Percentiles rank a stretch among this genome's conserved stretches.
Evolutionary conservation across 768 basidiomycete species (phyloP).

Genomic region (Mycena rebaudengoi): DNA sequence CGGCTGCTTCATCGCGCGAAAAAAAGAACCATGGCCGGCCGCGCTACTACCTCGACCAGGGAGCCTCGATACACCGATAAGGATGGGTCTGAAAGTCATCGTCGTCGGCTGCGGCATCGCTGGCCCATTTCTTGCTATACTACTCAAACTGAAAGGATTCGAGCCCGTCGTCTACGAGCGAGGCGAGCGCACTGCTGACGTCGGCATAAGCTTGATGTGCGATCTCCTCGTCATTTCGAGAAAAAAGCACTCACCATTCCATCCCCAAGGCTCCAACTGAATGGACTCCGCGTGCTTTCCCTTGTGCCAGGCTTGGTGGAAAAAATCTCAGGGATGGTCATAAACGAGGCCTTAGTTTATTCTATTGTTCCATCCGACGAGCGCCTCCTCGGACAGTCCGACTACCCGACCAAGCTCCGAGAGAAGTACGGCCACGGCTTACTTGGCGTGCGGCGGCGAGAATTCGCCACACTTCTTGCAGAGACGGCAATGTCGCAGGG

Average conservation of each 20-base stretch:
- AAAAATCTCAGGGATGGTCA: slow-evolving; percentile 29
- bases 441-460: slow-evolving; percentile 40
- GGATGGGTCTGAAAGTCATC: slow-evolving; percentile 48
- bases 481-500: slow-evolving; percentile 40
- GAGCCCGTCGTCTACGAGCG: slow-evolving; percentile 47
- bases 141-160: slow-evolving; percentile 48
- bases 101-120: slow-evolving; percentile 49
- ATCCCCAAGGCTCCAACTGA: slow-evolving; percentile 34
- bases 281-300: slow-evolving; percentile 37
- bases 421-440: slow-evolving; percentile 34
- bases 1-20: too few species aligned
- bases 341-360: slow-evolving; percentile 19
- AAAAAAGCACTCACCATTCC: neutral
- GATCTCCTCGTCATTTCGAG: slow-evolving; percentile 1
- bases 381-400: slow-evolving; percentile 36
- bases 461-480: slow-evolving; percentile 40
- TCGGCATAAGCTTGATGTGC: slow-evolving; percentile 45
- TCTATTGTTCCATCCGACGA: slow-evolving; percentile 35
- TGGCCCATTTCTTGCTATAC: slow-evolving; percentile 48
- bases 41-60: too few species aligned
- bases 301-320: slow-evolving; percentile 37
- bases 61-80: too few species aligned
- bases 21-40: too few species aligned
- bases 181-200: slow-evolving; percentile 21
- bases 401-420: slow-evolving; percentile 29